Percentiles rank a stretch among this genome's conserved stretches.
Conservation (phyloP, 2,329 filamentous ascomycete species). For the Fusarium tupiense region DNA sequence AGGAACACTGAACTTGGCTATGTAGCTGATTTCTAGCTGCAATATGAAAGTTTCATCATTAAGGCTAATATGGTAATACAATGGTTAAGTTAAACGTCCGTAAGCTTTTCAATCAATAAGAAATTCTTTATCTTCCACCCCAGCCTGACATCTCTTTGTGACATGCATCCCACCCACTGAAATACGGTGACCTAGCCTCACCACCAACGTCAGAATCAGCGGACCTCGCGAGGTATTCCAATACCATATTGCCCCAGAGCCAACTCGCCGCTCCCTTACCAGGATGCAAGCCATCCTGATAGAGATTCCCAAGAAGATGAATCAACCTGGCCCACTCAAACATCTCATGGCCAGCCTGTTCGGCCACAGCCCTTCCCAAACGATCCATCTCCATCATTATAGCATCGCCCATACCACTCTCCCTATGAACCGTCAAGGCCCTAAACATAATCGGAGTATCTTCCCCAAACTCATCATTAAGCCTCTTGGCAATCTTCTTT, state of each 20-base stretch:
- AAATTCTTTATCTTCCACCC: constrained; percentile 9
- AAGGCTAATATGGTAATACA: too few species aligned
- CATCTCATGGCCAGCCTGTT: constrained; percentile 33
- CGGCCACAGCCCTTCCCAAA: constrained; percentile 22
- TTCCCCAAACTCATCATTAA: constrained; percentile 15
- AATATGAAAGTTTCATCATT: too few species aligned
- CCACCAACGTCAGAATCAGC: constrained; percentile 1
- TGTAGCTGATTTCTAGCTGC: too few species aligned
- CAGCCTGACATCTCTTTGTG: background rate
- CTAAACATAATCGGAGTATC: constrained; percentile 29
- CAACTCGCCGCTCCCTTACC: constrained; percentile 29
- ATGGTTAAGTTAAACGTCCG: too few species aligned
- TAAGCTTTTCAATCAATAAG: too few species aligned
- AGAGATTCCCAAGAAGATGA: constrained; percentile 14
- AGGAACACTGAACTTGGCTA: too few species aligned
- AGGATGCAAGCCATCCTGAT: constrained; percentile 16
- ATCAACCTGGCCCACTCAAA: constrained; percentile 32
- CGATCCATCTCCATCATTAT: constrained; percentile 35
- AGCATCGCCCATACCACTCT: constrained; percentile 24
- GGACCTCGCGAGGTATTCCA: constrained; percentile 28
- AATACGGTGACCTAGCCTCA: constrained; percentile 7
- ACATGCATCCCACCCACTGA: constrained; percentile 11
- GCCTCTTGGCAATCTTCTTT: constrained; percentile 14
- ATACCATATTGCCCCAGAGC: constrained; percentile 30
- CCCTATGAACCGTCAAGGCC: constrained; percentile 22